Evolutionary conservation across 352 stramenopile species (phyloP).

Genomic region (Globisporangium nagaii): DNA sequence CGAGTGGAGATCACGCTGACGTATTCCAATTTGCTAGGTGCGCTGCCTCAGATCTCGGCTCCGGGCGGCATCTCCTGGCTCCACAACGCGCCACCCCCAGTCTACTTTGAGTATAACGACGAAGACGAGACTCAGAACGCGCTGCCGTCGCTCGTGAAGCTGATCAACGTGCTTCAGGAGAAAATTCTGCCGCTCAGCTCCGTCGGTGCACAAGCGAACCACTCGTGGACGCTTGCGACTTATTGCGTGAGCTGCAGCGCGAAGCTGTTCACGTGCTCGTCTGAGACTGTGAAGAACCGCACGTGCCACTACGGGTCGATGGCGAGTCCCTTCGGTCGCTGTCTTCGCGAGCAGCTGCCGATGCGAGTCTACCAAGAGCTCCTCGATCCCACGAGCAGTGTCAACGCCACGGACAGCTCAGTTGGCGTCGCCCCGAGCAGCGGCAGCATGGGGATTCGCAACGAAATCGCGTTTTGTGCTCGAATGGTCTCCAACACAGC

Average conservation of each 20-base stretch:
- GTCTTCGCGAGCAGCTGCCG: slow-evolving; percentile 5
- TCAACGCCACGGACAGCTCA: not conserved
- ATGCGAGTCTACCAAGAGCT: not conserved
- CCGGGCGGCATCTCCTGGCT: not conserved
- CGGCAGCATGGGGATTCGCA: slow-evolving; percentile 1
- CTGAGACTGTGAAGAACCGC: not conserved
- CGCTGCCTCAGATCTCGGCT: slow-evolving; percentile 3
- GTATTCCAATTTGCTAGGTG: slow-evolving; percentile 5
- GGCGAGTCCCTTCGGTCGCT: slow-evolving; percentile 7
- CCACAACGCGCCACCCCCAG: not conserved
- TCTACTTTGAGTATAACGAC: slow-evolving; percentile 11
- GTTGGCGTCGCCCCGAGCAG: not conserved
- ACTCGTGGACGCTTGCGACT: slow-evolving; percentile 9
- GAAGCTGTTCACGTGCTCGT: slow-evolving; percentile 5
- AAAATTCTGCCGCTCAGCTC: slow-evolving; percentile 2
- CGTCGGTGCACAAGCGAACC: not conserved
- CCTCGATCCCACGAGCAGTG: not conserved
- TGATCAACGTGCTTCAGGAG: slow-evolving; percentile 1
- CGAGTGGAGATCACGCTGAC: slow-evolving; percentile 4
- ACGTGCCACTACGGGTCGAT: slow-evolving; percentile 13
- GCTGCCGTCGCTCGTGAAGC: not conserved
- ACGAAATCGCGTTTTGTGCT: slow-evolving; percentile 3
- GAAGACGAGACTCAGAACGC: not conserved
- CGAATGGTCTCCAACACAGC: not conserved
- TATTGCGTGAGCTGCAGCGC: slow-evolving; percentile 14